phyloP scores from a whole-genome alignment of 768 basidiomycete genomes.

The Leucocoprinus birnbaumii region DNA sequence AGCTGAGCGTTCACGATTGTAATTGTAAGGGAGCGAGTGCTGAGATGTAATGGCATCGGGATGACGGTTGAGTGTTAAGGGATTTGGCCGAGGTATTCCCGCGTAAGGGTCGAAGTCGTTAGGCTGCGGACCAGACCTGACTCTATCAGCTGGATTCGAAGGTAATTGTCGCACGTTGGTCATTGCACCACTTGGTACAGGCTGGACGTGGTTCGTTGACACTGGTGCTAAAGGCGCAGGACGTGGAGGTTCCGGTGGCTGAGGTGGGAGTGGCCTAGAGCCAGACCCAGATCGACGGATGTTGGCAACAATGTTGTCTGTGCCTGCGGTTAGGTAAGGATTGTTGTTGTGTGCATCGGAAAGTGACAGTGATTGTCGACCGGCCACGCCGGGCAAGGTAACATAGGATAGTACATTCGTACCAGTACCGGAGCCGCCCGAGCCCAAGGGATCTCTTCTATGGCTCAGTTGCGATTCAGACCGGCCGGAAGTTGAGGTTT shows the following conservation, averaged over 20 bases:
- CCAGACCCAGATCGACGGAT: neutral
- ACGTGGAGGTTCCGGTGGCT: neutral
- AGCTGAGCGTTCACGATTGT: neutral
- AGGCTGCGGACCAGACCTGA: neutral
- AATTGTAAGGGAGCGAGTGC: neutral
- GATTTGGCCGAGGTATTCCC: neutral
- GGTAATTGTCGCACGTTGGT: neutral
- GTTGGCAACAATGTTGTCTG: neutral
- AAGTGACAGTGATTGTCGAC: neutral
- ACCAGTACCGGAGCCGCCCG: too few species aligned
- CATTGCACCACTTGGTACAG: neutral
- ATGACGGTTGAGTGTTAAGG: neutral
- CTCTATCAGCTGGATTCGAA: neutral
- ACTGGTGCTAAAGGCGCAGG: neutral
- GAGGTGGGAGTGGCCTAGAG: neutral
- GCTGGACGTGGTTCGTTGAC: neutral
- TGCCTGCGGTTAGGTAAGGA: neutral
- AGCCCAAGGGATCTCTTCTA: too few species aligned
- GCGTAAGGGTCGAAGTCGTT: constrained; percentile 6
- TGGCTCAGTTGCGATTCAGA: too few species aligned
- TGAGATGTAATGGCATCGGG: neutral
- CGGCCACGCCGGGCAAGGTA: neutral
- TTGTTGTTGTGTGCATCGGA: neutral
- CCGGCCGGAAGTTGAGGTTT: too few species aligned
- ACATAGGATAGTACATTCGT: neutral